Conservation (phyloP, 805 yeast species). For the Candida gorgasii region DNA sequence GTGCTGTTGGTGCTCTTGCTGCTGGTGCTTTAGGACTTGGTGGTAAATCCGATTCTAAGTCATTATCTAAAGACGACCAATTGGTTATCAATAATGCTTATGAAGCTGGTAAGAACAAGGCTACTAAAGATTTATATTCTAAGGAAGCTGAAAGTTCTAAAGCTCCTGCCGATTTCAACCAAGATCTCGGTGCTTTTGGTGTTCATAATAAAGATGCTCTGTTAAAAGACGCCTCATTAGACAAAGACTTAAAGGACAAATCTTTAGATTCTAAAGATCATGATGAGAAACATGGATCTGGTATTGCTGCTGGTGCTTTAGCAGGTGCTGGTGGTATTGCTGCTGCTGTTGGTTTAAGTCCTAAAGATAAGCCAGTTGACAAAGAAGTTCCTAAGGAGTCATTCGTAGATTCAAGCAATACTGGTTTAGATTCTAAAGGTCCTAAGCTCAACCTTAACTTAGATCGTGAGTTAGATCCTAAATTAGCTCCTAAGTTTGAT, state of each 20-base stretch:
- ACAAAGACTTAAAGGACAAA: neutral
- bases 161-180: neutral
- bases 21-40: conserved; percentile 15
- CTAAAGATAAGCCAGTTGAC: neutral
- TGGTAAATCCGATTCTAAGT: neutral
- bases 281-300: neutral
- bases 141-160: neutral
- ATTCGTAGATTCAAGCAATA: neutral
- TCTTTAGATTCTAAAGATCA: neutral
- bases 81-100: conserved; percentile 12
- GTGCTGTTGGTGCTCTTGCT: conserved; percentile 19
- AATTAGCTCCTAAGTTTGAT: neutral
- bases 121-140: conserved; percentile 11
- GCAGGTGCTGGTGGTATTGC: neutral
- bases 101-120: conserved; percentile 17
- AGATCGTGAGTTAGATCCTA: neutral
- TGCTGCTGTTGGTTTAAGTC: conserved; percentile 1
- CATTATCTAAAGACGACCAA: conserved; percentile 12
- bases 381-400: neutral
- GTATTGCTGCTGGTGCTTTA: conserved; percentile 1
- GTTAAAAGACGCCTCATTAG: neutral
- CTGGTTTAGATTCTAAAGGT: too few relatives aligned
- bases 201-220: neutral
- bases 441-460: too few relatives aligned
- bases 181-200: conserved; percentile 2